Evolutionary conservation across 2,329 filamentous ascomycete genomes (phyloP), one percentile per base, ranked within the genome.

Genomic region (Phyllosticta citribraziliensis): DNA sequence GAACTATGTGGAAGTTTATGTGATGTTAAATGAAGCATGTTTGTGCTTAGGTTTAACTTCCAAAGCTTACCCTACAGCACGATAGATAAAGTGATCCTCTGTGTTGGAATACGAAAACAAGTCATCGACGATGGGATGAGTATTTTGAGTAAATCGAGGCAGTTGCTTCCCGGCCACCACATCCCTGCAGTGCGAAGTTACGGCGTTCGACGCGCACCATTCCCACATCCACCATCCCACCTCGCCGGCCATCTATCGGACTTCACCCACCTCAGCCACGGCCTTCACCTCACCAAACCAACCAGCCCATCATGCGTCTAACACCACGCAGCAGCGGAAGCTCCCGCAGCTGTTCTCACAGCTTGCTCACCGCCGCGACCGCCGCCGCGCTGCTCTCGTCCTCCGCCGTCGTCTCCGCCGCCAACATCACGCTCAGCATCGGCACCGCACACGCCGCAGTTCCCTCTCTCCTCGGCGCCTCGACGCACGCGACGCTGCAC

Each of bases 401-500:
- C 20, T 22, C 51, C 24, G 19, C 22, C 35, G 8, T 20, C 57
- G 51, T 33, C 51, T 17, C 5, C 52, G 61, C 61, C 35, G 56
- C 61, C 52, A 47, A 59, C 52, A 35, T 62, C 47, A 59, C 56
- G 30, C n/a, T 57, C 35, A 27, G 19, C 10, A 25, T 62, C 52
- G 40, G 40, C 40, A 51, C 56, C 19, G 58, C 61, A 63, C 64
- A 67, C 65, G 5, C 67, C 65, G 51, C 64, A 50, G 57, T 54
- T 64, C 50, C 30, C 5, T 58, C 52, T 6, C 5, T 52, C 11
- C 62, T 63, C 11, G 53, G 51, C 3, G 52, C 58, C 64, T 83
- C 86, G 58, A 86, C 86, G 22, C 78, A 86, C 69, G 83, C 82
- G 63, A 87, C 87, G 57, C 86, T 87, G 70, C 86, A 85, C 47